Evolutionary conservation across 139 green algal genomes (phyloP).

Genomic region (Chlamydomonas eustigma): DNA sequence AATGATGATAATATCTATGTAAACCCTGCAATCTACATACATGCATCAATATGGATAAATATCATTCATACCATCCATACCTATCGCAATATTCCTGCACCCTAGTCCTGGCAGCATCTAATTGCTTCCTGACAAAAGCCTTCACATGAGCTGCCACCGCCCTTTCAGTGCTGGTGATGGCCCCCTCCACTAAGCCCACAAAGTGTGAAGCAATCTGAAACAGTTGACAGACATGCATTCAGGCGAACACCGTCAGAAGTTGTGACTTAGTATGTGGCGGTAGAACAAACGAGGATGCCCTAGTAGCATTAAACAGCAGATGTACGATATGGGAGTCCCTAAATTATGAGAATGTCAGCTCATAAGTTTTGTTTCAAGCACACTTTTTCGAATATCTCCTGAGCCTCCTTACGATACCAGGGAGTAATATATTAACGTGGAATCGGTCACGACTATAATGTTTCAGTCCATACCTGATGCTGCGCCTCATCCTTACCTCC

Average conservation of each 20-base stretch:
- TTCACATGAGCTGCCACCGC: not conserved
- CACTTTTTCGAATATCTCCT: too few species aligned
- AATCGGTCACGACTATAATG: too few species aligned
- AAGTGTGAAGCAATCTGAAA: not conserved
- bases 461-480: too few species aligned
- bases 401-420: too few species aligned
- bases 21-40: too few species aligned
- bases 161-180: not conserved
- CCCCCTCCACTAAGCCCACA: constrained; percentile 1
- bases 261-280: not conserved
- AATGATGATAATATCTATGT: too few species aligned
- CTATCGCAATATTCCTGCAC: not conserved
- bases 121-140: not conserved
- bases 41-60: not conserved
- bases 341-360: too few species aligned
- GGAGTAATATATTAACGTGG: too few species aligned
- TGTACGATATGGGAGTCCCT: too few species aligned
- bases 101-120: not conserved
- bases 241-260: not conserved
- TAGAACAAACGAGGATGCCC: not conserved
- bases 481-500: too few species aligned
- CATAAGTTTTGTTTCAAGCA: too few species aligned
- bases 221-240: not conserved
- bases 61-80: not conserved
- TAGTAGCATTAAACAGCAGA: too few species aligned